A percentile compares a stretch with the other conserved stretches of the same genome.
Evolutionary conservation across 352 stramenopile genomes (phyloP).

Genomic region (Globisporangium spiculum): DNA sequence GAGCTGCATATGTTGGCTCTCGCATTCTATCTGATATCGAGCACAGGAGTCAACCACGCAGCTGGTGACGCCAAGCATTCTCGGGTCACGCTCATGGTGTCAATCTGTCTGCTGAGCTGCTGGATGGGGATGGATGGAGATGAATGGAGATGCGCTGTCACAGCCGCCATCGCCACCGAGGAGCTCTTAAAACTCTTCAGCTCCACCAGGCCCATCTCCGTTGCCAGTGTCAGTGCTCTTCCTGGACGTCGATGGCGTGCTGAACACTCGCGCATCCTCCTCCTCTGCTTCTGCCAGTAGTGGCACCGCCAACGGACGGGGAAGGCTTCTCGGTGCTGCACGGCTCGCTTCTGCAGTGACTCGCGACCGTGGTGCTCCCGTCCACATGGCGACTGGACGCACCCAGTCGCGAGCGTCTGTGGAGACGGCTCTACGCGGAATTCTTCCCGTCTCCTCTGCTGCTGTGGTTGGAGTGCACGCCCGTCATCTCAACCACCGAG

Average conservation of each 20-base stretch:
- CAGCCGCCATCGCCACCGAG: too few relatives aligned
- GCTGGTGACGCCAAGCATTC: too few relatives aligned
- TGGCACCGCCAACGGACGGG: not conserved
- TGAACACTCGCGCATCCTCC: not conserved
- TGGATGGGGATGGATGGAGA: too few relatives aligned
- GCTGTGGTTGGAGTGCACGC: not conserved
- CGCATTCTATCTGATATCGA: too few relatives aligned
- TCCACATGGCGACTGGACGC: slow-evolving; percentile 9
- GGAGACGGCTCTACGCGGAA: slow-evolving; percentile 3
- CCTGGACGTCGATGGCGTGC: slow-evolving; percentile 7
- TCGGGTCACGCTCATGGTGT: too few relatives aligned
- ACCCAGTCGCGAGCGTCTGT: not conserved
- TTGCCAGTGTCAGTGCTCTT: slow-evolving; percentile 3
- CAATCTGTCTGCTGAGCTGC: too few relatives aligned
- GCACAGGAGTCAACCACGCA: too few relatives aligned
- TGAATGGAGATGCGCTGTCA: too few relatives aligned
- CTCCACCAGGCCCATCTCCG: not conserved
- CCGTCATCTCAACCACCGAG: not conserved
- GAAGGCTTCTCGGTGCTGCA: slow-evolving; percentile 4
- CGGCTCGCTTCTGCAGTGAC: slow-evolving; percentile 1
- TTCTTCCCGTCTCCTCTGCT: not conserved
- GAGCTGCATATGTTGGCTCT: too few relatives aligned
- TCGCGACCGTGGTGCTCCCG: not conserved
- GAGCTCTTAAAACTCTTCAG: not conserved
- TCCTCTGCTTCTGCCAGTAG: not conserved